Base-by-base conservation (phyloP, 495 filamentous ascomycete genomes). In the Penicillium simplicissimum region DNA sequence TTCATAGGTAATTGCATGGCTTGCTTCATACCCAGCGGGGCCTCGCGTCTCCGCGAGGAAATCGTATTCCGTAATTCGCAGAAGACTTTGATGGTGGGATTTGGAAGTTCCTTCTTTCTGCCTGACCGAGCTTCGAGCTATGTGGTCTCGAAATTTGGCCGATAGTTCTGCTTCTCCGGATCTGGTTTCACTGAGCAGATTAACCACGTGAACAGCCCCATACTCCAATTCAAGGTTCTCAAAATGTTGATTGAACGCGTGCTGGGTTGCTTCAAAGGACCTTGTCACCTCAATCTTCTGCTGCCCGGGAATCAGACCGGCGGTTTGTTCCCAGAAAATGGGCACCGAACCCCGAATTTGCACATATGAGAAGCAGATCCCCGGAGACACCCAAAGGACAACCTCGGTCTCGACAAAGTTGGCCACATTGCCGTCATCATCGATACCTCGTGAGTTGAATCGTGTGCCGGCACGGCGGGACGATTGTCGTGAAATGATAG, bases 371-470 rank as follows among this genome's bases (percentile, higher is more conserved):
- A 98, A 98, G 37, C 89, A 87, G 31, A 96, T 77, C 8, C 81
- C 83, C 34, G 87, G 82, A 0, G 87, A 88, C 58, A 86, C 88
- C 89, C 90, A 96, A 67, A 84, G 71, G 43, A 87, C 74, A 4
- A 84, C 84, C 67, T 89, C 87, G 0, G 85, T 86, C 65, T 89
- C 86, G n/a, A 89, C 87, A 66, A 89, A 97, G 71, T 98, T 98
- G 37, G 96, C 93, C 17, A 97, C 96, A 71, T 98, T 88, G 14
- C 95, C 95, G 68, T 98, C 93, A 76, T 98, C 95, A 68, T 98
- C 95, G 61, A 98, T 96, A 42, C 95, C 95, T 58, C 95, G 84
- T 34, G 93, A 90, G 74, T 98, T 98, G 79, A 98, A 98, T 59
- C 95, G 83, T 21, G 95, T 98, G 14, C 95, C 95, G 51, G 96